Evolutionary conservation across 495 filamentous ascomycete genomes (phyloP).

Genomic region (Parathielavia appendiculata): DNA sequence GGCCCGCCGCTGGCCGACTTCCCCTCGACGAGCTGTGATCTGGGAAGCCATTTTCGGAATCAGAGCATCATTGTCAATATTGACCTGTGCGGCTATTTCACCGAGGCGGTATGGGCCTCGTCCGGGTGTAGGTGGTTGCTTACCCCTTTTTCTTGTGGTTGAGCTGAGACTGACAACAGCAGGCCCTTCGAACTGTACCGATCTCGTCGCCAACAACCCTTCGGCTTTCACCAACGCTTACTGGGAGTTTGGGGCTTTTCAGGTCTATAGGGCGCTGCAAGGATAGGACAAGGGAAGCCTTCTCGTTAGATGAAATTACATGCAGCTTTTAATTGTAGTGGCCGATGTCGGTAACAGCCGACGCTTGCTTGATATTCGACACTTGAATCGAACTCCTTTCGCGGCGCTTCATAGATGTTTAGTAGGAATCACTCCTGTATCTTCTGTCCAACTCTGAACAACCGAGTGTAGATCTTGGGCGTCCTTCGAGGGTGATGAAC

Average conservation of each 20-base stretch:
- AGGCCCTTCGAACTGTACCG: conserved; percentile 46
- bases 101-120: conserved; percentile 40
- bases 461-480: conserved; percentile 10
- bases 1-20: conserved; percentile 56
- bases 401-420: background rate
- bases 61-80: conserved; percentile 65
- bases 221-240: conserved; percentile 56
- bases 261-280: conserved; percentile 49
- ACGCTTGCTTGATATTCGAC: background rate
- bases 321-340: background rate
- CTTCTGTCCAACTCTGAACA: background rate
- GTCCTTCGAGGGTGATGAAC: background rate
- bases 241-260: conserved; percentile 62
- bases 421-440: background rate
- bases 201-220: conserved; percentile 60
- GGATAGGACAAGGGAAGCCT: conserved; percentile 2
- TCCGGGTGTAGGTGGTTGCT: conserved; percentile 38
- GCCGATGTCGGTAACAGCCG: too few species aligned
- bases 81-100: conserved; percentile 65
- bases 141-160: background rate
- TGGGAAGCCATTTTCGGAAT: conserved; percentile 55
- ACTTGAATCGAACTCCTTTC: background rate
- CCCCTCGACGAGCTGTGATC: conserved; percentile 52
- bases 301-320: background rate
- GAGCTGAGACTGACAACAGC: conserved; percentile 15